These are phyloP conservation scores for Metarhizium sp. DNA, from an alignment of 2,329 filamentous ascomycete species.

Conservation along the genomic window DNA sequence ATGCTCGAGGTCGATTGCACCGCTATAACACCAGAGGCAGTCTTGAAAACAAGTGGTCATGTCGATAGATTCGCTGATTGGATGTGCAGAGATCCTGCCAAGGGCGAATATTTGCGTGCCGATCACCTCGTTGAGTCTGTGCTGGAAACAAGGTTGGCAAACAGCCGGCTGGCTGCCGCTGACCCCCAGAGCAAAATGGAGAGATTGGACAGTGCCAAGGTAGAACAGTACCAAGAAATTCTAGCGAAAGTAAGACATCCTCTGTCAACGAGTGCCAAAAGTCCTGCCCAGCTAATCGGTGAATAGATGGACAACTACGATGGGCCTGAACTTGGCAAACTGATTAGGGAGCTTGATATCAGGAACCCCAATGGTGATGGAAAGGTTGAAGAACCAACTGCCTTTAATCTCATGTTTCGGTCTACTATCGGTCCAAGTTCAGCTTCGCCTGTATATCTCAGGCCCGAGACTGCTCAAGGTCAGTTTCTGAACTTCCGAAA, in stretches of 20 bases:
- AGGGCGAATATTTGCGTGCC: conserved; percentile 87
- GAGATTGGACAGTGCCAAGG: conserved; percentile 77
- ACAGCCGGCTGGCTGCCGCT: conserved; percentile 40
- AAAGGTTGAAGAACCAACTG: conserved; percentile 68
- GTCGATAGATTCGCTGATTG: conserved; percentile 65
- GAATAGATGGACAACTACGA: conserved; percentile 81
- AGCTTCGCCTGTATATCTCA: conserved; percentile 74
- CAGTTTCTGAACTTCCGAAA: conserved; percentile 97
- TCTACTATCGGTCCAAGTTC: conserved; percentile 89
- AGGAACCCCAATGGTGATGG: conserved; percentile 75
- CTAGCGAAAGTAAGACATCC: conserved; percentile 50
- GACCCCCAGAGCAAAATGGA: conserved; percentile 83
- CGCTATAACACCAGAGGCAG: conserved; percentile 58
- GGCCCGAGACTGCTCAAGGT: conserved; percentile 93
- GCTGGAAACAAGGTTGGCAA: conserved; percentile 62
- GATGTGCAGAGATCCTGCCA: conserved; percentile 91
- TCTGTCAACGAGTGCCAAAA: not conserved
- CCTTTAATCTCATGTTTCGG: conserved; percentile 99
- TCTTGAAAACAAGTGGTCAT: conserved; percentile 60
- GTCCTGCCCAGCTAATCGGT: conserved; percentile 18
- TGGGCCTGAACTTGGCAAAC: conserved; percentile 71
- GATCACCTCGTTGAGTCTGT: conserved; percentile 95
- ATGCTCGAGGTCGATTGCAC: conserved; percentile 54
- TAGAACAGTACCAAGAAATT: conserved; percentile 83
- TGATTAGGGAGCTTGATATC: conserved; percentile 88